phyloP scores from a whole-genome alignment of 441 rosid species.

The Erysimum cheiri region DNA sequence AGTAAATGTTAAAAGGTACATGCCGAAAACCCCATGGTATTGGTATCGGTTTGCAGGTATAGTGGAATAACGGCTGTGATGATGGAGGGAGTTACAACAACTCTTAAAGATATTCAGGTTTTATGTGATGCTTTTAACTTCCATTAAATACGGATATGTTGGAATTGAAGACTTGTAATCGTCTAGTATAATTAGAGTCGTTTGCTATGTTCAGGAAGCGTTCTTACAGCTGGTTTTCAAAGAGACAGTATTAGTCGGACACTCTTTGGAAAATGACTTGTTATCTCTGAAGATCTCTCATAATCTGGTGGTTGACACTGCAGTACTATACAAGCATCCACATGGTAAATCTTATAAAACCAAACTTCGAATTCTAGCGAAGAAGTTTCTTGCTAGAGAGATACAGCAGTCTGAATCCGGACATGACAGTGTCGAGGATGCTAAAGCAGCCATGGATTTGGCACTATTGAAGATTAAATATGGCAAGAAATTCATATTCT shows the following conservation, averaged over 20 bases:
- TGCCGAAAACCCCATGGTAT: constrained; percentile 20
- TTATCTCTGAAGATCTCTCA: constrained; percentile 86
- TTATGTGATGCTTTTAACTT: constrained; percentile 10
- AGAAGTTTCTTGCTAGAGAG: constrained; percentile 81
- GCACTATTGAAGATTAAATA: constrained; percentile 82
- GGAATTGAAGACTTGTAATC: constrained; percentile 8
- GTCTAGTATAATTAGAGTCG: constrained; percentile 31
- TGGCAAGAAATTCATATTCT: constrained; percentile 54
- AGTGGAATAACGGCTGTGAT: constrained; percentile 90
- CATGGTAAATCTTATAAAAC: constrained; percentile 78
- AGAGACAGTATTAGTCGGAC: constrained; percentile 92
- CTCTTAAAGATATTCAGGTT: constrained; percentile 85
- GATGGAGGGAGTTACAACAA: constrained; percentile 82
- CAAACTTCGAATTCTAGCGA: constrained; percentile 88
- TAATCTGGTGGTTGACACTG: constrained; percentile 87
- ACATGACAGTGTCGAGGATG: constrained; percentile 95
- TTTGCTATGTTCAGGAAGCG: constrained; percentile 72
- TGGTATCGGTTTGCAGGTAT: constrained; percentile 58
- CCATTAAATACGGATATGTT: constrained; percentile 4
- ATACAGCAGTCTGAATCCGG: constrained; percentile 85
- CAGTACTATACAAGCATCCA: constrained; percentile 85
- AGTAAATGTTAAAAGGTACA: constrained; percentile 11
- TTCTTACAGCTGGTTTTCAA: constrained; percentile 78
- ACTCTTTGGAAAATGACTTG: constrained; percentile 95
- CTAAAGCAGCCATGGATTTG: constrained; percentile 89